Percentiles rank a stretch among this genome's conserved stretches.
phyloP scores from a whole-genome alignment of 805 yeast species.

The Ogataea glucozyma region DNA sequence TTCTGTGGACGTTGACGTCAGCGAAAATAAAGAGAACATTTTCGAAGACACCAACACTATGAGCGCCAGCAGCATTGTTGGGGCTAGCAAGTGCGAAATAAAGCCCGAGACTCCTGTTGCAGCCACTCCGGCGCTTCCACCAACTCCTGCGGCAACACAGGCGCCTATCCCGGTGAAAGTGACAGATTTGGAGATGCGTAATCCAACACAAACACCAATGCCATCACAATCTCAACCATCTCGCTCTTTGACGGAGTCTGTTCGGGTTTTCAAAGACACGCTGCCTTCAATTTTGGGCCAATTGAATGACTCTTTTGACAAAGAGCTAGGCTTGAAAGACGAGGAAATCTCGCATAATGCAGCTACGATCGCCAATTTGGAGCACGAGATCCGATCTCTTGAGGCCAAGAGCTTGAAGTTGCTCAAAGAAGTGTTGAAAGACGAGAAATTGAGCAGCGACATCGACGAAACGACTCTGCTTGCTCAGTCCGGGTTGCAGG shows the following conservation, averaged over 20 bases:
- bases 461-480: constrained; percentile 28
- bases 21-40: constrained; percentile 51
- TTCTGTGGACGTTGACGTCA: constrained; percentile 33
- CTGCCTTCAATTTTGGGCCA: constrained; percentile 25
- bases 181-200: too few species aligned
- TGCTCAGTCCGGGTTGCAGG: constrained; percentile 28
- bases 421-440: constrained; percentile 21
- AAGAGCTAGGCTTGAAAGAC: constrained; percentile 45
- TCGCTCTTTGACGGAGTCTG: constrained; percentile 13
- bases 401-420: constrained; percentile 22
- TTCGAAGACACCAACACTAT: constrained; percentile 35
- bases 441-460: constrained; percentile 6
- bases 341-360: constrained; percentile 52
- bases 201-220: too few species aligned
- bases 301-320: constrained; percentile 26
- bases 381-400: constrained; percentile 39
- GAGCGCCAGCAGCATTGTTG: neutral
- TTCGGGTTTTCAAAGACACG: constrained; percentile 22
- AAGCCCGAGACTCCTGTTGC: constrained; percentile 5
- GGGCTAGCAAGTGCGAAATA: neutral
- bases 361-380: constrained; percentile 41
- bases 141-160: neutral
- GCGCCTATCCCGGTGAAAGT: too few species aligned
- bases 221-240: neutral
- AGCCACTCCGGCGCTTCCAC: neutral